Evolutionary conservation across 164 flowering plant genomes (phyloP).

Genomic region (Aristolochia fimbriata): DNA sequence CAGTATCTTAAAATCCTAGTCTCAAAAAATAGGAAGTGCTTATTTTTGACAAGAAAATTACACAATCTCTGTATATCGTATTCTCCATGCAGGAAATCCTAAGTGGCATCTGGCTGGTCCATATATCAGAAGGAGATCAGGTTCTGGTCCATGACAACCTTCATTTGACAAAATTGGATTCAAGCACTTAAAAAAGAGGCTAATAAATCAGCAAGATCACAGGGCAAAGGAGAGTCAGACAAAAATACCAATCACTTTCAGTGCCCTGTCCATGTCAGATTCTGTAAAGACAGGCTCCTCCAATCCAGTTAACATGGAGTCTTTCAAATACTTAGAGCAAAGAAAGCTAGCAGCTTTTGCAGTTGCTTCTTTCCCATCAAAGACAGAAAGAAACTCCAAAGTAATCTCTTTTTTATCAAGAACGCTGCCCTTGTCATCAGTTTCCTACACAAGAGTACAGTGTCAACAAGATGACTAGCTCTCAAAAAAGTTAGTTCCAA

Average conservation of each 20-base stretch:
- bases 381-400: conserved; percentile 55
- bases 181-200: neutral
- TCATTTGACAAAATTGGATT: neutral
- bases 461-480: neutral
- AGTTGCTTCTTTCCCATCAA: conserved; percentile 81
- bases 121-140: conserved; percentile 67
- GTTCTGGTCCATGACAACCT: conserved; percentile 72
- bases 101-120: conserved; percentile 85
- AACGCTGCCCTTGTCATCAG: conserved; percentile 9
- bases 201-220: neutral
- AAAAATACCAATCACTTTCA: conserved; percentile 52
- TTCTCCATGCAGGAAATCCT: conserved; percentile 92
- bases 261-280: conserved; percentile 45
- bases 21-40: neutral
- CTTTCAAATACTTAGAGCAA: conserved; percentile 34
- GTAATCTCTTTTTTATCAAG: conserved; percentile 20
- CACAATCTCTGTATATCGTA: conserved; percentile 88
- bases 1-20: neutral
- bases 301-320: conserved; percentile 8
- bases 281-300: conserved; percentile 45
- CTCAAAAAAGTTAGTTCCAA: neutral
- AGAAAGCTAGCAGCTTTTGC: conserved; percentile 69
- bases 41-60: conserved; percentile 12
- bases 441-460: conserved; percentile 24
- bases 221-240: neutral